Evolutionary conservation across 1,284 basidiomycete genomes (phyloP).

Genomic region (Tilletia horrida): DNA sequence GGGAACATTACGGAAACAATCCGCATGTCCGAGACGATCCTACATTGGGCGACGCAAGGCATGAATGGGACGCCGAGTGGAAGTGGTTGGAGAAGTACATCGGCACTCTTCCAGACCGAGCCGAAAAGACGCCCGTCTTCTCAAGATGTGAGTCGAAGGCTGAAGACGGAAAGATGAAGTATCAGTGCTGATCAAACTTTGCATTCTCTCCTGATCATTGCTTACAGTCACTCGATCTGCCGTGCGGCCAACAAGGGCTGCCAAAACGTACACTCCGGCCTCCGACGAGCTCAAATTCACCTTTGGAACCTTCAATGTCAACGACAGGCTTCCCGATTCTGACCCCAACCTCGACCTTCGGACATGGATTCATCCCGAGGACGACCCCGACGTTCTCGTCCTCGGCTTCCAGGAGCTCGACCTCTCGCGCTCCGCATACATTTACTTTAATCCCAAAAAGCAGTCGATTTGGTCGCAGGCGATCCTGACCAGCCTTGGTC

Average conservation of each 20-base stretch:
- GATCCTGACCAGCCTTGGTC: constrained; percentile 25
- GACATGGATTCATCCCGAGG: constrained; percentile 30
- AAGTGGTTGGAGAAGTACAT: constrained; percentile 4
- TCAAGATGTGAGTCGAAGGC: constrained; percentile 23
- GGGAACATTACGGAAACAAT: constrained; percentile 23
- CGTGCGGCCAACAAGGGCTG: constrained; percentile 11
- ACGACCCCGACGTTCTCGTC: constrained; percentile 37
- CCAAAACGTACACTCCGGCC: constrained; percentile 26
- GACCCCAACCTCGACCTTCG: constrained; percentile 29
- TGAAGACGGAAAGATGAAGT: background rate
- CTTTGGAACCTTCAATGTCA: constrained; percentile 34
- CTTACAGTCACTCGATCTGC: background rate
- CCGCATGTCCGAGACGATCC: constrained; percentile 27
- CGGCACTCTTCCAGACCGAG: constrained; percentile 19
- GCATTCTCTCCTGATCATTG: constrained; percentile 20
- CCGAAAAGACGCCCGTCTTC: constrained; percentile 31
- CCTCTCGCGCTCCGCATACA: constrained; percentile 31
- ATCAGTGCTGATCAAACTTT: background rate
- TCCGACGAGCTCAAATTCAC: constrained; percentile 32
- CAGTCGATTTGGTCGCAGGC: constrained; percentile 30
- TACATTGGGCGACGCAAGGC: background rate
- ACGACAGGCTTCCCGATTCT: constrained; percentile 22
- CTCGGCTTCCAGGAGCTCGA: constrained; percentile 39
- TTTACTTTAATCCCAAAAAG: constrained; percentile 36
- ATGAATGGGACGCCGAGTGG: constrained; percentile 9